phyloP scores from a whole-genome alignment of 2,329 filamentous ascomycete genomes.

The Immersiporthe knoxdaviesiana region DNA sequence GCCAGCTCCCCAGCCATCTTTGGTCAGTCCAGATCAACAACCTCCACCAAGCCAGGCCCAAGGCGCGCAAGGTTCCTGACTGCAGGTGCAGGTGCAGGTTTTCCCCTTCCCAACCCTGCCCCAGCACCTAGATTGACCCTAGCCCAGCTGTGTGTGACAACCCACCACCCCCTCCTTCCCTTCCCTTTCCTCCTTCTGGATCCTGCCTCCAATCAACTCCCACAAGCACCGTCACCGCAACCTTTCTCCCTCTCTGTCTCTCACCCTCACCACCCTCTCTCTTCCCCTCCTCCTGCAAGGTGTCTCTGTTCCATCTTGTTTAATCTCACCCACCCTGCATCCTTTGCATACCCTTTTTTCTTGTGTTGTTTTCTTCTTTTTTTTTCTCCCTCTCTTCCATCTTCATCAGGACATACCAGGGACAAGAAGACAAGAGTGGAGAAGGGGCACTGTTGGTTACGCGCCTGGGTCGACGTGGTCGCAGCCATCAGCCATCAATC shows the following conservation, averaged over 20 bases:
- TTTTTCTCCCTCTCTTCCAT: not conserved
- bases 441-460: not conserved
- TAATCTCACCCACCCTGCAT: not conserved
- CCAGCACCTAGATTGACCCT: not conserved
- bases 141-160: not conserved
- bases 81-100: conserved; percentile 1
- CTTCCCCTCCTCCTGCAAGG: not conserved
- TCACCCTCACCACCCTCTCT: not conserved
- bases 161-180: not conserved
- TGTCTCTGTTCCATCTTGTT: not conserved
- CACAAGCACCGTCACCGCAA: conserved; percentile 9
- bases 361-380: not conserved
- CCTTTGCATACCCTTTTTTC: not conserved
- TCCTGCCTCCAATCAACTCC: not conserved
- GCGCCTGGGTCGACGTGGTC: conserved; percentile 1
- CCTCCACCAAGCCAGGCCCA: not conserved
- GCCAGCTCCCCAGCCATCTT: conserved; percentile 8
- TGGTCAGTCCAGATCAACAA: conserved; percentile 2
- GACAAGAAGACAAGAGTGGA: not conserved
- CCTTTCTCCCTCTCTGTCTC: not conserved
- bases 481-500: conserved; percentile 1
- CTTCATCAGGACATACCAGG: not conserved
- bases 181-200: not conserved
- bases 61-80: not conserved
- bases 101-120: not conserved